Percentiles rank a stretch among this genome's conserved stretches.
Evolutionary conservation across 2,329 filamentous ascomycete genomes (phyloP).

Genomic region (Raffaelea albimanens): DNA sequence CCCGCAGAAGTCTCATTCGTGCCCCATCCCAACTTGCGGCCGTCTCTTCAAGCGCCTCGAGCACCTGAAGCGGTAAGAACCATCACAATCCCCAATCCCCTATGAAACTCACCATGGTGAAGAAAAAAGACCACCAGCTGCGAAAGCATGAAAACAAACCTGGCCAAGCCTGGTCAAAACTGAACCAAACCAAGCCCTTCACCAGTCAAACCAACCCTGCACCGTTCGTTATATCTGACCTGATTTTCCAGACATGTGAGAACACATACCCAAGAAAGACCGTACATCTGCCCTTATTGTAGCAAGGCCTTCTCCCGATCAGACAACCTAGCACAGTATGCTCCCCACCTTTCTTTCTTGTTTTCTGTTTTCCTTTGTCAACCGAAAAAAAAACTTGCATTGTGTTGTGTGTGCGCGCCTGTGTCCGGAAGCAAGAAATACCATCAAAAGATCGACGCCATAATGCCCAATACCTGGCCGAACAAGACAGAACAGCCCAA

Average conservation of each 20-base stretch:
- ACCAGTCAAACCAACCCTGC: slow-evolving; percentile 11
- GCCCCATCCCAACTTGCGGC: slow-evolving; percentile 96
- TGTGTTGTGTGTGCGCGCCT: slow-evolving; percentile 26
- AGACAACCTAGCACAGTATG: slow-evolving; percentile 97
- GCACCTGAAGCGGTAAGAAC: slow-evolving; percentile 91
- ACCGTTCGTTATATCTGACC: slow-evolving; percentile 35
- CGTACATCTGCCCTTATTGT: slow-evolving; percentile 95
- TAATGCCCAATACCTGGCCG: not conserved
- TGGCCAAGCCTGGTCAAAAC: too few species aligned
- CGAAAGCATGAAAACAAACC: too few species aligned
- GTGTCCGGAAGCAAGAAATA: slow-evolving; percentile 15
- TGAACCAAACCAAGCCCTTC: not conserved
- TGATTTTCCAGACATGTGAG: slow-evolving; percentile 75
- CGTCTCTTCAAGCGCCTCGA: slow-evolving; percentile 98
- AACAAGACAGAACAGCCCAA: not conserved
- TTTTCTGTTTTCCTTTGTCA: slow-evolving; percentile 23
- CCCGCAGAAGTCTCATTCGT: slow-evolving; percentile 95
- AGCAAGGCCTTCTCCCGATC: slow-evolving; percentile 98
- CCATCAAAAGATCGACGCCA: slow-evolving; percentile 1
- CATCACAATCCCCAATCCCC: slow-evolving; percentile 21
- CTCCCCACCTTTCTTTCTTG: slow-evolving; percentile 29
- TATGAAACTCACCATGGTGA: too few species aligned
- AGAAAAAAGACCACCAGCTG: too few species aligned
- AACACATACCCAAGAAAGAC: slow-evolving; percentile 98
- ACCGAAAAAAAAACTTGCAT: slow-evolving; percentile 11